phyloP scores from a whole-genome alignment of 345 rosid species.

The Nephelium lappaceum region DNA sequence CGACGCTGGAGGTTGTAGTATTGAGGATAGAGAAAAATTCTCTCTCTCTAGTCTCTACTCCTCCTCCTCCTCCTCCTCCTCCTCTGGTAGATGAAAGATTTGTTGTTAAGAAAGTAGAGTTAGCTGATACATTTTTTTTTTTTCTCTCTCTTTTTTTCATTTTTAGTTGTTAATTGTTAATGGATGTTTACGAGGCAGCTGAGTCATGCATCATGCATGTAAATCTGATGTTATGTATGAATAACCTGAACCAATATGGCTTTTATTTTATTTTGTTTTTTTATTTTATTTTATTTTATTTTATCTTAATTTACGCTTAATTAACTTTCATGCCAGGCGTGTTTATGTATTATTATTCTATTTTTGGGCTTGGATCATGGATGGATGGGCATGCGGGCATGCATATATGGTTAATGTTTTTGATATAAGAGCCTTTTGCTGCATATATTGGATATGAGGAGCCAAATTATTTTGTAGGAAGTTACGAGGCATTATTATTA shows the following conservation, averaged over 20 bases:
- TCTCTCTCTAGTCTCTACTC: neutral
- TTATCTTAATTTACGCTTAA: neutral
- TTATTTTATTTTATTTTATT: too few relatives aligned
- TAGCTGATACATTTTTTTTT: neutral
- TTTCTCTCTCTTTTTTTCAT: neutral
- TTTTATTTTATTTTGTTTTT: neutral
- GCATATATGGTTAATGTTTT: too few relatives aligned
- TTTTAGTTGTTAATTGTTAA: neutral
- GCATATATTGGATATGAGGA: too few relatives aligned
- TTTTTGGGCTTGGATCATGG: neutral
- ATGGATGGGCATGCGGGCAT: neutral
- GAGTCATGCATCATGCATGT: constrained; percentile 13
- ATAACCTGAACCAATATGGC: neutral
- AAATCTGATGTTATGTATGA: constrained; percentile 10
- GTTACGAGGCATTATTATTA: neutral
- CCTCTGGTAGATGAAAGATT: neutral
- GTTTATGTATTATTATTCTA: neutral
- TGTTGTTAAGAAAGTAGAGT: neutral
- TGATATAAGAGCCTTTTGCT: too few relatives aligned
- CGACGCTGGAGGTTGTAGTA: neutral
- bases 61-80: neutral
- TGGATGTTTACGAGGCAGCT: neutral
- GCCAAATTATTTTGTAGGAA: too few relatives aligned
- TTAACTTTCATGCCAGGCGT: neutral
- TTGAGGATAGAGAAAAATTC: neutral